A percentile compares a stretch with the other conserved stretches of the same genome.
phyloP scores from a whole-genome alignment of 257 asterid genomes.

The Solanum clarkiae region DNA sequence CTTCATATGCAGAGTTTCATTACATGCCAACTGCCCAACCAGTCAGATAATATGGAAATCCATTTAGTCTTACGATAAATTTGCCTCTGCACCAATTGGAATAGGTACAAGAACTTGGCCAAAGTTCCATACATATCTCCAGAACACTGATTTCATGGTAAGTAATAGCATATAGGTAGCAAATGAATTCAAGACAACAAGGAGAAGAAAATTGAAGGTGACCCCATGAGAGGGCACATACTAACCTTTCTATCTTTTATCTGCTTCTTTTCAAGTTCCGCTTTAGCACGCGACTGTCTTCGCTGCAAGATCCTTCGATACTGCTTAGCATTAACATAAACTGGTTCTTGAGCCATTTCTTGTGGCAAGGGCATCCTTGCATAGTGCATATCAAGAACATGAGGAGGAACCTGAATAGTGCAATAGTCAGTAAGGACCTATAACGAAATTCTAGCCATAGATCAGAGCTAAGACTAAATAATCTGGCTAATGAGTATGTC shows the following conservation, averaged over 20 bases:
- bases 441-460: neutral
- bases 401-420: constrained; percentile 46
- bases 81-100: neutral
- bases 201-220: neutral
- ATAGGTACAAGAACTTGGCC: neutral
- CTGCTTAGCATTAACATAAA: constrained; percentile 88
- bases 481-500: neutral
- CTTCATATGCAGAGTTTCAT: neutral
- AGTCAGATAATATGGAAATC: neutral
- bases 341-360: constrained; percentile 86
- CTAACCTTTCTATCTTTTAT: constrained; percentile 73
- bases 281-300: constrained; percentile 87
- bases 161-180: neutral
- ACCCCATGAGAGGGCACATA: neutral
- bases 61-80: neutral
- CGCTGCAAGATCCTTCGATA: constrained; percentile 74
- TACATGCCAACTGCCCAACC: neutral
- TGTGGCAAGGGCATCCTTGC: constrained; percentile 79
- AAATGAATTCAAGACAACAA: neutral
- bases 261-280: constrained; percentile 72
- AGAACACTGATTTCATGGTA: neutral
- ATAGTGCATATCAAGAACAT: constrained; percentile 45
- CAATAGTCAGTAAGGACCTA: neutral
- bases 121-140: neutral
- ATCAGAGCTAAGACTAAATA: neutral